Evolutionary conservation across 2,329 filamentous ascomycete species (phyloP).

Genomic region (Thielaviopsis musarum): DNA sequence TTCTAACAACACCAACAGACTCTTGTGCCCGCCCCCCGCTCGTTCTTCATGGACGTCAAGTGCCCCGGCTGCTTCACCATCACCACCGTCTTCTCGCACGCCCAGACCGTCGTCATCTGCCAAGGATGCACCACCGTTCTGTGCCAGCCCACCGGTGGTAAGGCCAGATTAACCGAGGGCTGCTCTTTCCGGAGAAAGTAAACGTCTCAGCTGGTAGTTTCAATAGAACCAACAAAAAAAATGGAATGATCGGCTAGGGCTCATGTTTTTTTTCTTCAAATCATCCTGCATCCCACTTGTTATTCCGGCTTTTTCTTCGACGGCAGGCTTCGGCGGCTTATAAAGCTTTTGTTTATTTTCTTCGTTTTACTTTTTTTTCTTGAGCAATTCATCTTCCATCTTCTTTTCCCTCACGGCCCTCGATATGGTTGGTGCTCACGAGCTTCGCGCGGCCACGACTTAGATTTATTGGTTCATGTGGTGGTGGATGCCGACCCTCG

Average conservation of each 20-base stretch:
- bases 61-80: conserved; percentile 99
- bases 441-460: neutral
- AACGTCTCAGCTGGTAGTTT: conserved; percentile 25
- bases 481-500: neutral
- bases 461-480: neutral
- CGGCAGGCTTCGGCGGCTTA: conserved; percentile 22
- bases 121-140: conserved; percentile 98
- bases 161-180: conserved; percentile 96
- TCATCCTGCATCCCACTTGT: conserved; percentile 25
- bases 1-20: conserved; percentile 35
- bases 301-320: conserved; percentile 18
- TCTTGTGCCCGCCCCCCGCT: conserved; percentile 89
- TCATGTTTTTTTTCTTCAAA: conserved; percentile 11
- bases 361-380: neutral
- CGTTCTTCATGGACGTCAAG: conserved; percentile 99
- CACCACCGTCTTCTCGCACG: conserved; percentile 99
- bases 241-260: conserved; percentile 13
- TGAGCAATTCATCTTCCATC: neutral
- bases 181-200: conserved; percentile 99
- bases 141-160: conserved; percentile 98
- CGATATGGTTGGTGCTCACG: neutral
- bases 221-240: conserved; percentile 15
- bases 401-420: neutral
- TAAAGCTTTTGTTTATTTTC: conserved; percentile 27
- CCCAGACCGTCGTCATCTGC: conserved; percentile 99